Evolutionary conservation across 2,329 filamentous ascomycete genomes (phyloP), one percentile per base, ranked within the genome.

Genomic region (Nectriaceae sp.): DNA sequence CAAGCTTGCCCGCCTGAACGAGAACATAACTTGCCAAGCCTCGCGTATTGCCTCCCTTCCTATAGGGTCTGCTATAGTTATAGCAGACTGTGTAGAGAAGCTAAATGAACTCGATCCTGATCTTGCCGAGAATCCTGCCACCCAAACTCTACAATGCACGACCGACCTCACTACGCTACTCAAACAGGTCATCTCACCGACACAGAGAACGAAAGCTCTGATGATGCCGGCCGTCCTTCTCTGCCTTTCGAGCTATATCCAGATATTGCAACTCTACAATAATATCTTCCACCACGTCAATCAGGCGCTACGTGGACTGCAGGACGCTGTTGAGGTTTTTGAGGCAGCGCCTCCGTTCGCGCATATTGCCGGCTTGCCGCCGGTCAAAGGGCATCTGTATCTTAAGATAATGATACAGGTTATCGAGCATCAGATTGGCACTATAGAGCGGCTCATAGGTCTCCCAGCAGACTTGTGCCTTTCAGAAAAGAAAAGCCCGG

Each of bases 241-340:
- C 44, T 47, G 44, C 36, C 26, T 51, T 35, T 51, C 49, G 18
- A 40, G 44, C 18, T 31, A 51, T 40, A 44, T 51, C 15, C 49
- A 51, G 24, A 40, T 51, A 33, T 44, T 51, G 40, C 49, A 47
- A 22, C 44, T 51, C n/a, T 51, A 40, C 41, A 33, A 51, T 35
- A 21, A n/a, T 40, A 47, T 44, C 20, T 51, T 51, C 40, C 18
- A 24, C 19, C 43, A 47, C 20, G 39, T 50, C 26, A 18, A 50
- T 15, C 22, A 15, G 40, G 21, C 47, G 22, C 31, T 50, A 18
- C 33, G 22, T 18, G 21, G 48, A 18, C 21, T 50, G 18, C 21
- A 36, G 15, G 40, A 49, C 22, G 43, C 46, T 22, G 20, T 26
- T 31, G 21, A 21, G 39, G 46, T 50, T 44, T 50, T 50, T 37